These are phyloP conservation scores for Cercospora sp. DNA, from an alignment of 2,329 filamentous ascomycete species.

Conservation along the genomic window DNA sequence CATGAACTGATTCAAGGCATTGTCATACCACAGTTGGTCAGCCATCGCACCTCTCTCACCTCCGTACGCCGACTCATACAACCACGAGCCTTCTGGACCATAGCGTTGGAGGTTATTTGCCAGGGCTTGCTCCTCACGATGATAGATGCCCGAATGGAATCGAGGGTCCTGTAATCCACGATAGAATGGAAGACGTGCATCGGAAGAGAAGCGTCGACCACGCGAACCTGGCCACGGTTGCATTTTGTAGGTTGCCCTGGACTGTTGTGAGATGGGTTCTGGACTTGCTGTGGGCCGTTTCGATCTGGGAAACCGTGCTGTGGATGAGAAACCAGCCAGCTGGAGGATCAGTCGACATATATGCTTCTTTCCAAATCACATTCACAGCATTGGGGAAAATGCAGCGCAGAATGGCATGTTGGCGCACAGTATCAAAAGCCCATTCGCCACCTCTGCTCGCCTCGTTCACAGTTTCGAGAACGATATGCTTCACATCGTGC, in stretches of 20 bases:
- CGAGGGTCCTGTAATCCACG: background rate
- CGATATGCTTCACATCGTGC: background rate
- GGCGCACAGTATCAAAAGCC: background rate
- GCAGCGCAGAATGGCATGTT: background rate
- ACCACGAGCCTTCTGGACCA: background rate
- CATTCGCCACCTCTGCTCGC: background rate
- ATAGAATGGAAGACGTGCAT: background rate
- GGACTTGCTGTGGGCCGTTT: background rate
- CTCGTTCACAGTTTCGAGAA: background rate
- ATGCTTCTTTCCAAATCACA: background rate
- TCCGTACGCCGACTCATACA: slow-evolving; percentile 1
- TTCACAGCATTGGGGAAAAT: background rate
- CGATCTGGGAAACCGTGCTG: background rate
- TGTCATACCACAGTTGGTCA: background rate
- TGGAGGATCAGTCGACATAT: background rate
- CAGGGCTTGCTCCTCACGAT: background rate
- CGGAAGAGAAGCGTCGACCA: background rate
- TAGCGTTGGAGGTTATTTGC: background rate
- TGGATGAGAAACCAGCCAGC: background rate
- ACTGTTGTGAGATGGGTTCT: background rate
- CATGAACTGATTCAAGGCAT: slow-evolving; percentile 2
- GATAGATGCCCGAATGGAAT: slow-evolving; percentile 1
- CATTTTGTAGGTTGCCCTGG: background rate
- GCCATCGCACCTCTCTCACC: background rate
- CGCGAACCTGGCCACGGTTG: background rate